A percentile compares a stretch with the other conserved stretches of the same genome.
These are phyloP conservation scores for Aspergillus carbonarius DNA, from an alignment of 2,329 filamentous ascomycete species.

Conservation along the genomic window DNA sequence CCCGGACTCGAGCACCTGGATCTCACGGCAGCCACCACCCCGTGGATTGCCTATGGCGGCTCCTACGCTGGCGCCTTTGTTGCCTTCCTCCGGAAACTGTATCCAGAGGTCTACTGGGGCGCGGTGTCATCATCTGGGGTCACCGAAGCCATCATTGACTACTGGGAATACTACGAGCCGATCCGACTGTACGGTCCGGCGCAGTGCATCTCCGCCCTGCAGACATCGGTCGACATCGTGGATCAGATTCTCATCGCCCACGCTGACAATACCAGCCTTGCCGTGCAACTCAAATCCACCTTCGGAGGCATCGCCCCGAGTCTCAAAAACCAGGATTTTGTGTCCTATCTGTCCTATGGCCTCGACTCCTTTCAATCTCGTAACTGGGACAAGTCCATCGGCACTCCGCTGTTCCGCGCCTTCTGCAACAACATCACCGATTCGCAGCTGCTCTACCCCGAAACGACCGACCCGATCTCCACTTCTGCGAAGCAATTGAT, in stretches of 20 bases:
- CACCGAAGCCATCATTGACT: constrained; percentile 73
- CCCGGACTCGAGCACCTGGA: constrained; percentile 66
- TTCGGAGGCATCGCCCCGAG: constrained; percentile 48
- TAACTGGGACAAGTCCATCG: constrained; percentile 61
- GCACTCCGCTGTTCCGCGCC: constrained; percentile 49
- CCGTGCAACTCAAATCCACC: constrained; percentile 51
- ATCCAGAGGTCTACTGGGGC: constrained; percentile 76
- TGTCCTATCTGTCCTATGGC: constrained; percentile 40
- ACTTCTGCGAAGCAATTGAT: constrained; percentile 26
- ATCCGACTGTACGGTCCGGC: constrained; percentile 57
- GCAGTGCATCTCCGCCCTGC: constrained; percentile 64
- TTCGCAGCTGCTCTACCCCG: constrained; percentile 44
- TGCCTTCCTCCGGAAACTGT: constrained; percentile 71
- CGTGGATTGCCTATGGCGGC: constrained; percentile 79
- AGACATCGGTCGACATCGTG: constrained; percentile 59
- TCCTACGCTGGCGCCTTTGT: constrained; percentile 80
- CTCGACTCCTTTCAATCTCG: constrained; percentile 55
- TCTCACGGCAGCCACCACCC: constrained; percentile 63
- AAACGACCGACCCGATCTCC: constrained; percentile 21
- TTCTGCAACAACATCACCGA: constrained; percentile 60
- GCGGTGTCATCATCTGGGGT: constrained; percentile 80
- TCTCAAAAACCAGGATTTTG: constrained; percentile 19
- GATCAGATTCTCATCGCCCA: constrained; percentile 58
- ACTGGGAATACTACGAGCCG: constrained; percentile 65
- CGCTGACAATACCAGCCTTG: constrained; percentile 43